Percentiles rank a stretch among this genome's conserved stretches.
These are phyloP conservation scores for Pichia rugopelliculosa DNA, from an alignment of 805 yeast species.

Conservation along the genomic window DNA sequence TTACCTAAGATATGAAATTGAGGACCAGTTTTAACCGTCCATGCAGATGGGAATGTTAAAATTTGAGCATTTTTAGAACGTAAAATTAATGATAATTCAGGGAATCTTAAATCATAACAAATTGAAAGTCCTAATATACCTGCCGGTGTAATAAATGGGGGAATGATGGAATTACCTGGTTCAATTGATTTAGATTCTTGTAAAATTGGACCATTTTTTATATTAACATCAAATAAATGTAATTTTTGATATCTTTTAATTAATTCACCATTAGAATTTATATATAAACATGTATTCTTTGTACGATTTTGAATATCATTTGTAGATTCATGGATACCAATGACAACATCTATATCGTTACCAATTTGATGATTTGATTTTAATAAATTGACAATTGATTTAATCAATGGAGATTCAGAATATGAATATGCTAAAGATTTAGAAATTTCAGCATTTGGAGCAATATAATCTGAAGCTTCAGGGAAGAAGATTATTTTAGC, in stretches of 20 bases:
- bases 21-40: conserved; percentile 87
- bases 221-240: conserved; percentile 84
- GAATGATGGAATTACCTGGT: conserved; percentile 52
- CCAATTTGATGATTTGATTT: conserved; percentile 32
- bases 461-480: conserved; percentile 87
- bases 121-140: conserved; percentile 67
- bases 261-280: conserved; percentile 57
- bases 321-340: conserved; percentile 84
- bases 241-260: conserved; percentile 70
- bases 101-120: conserved; percentile 85
- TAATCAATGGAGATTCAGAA: conserved; percentile 34
- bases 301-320: conserved; percentile 36
- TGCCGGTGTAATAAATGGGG: conserved; percentile 51
- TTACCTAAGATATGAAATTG: conserved; percentile 81
- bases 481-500: conserved; percentile 77
- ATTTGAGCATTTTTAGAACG: conserved; percentile 68
- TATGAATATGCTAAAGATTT: conserved; percentile 45
- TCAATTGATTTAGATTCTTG: conserved; percentile 75
- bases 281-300: conserved; percentile 67
- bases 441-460: conserved; percentile 62
- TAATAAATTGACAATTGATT: conserved; percentile 41
- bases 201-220: conserved; percentile 72
- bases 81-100: conserved; percentile 64
- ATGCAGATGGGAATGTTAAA: conserved; percentile 83
- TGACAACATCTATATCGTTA: conserved; percentile 54